phyloP scores from a whole-genome alignment of 2,329 filamentous ascomycete species.

The Hymenoscyphus albidus region DNA sequence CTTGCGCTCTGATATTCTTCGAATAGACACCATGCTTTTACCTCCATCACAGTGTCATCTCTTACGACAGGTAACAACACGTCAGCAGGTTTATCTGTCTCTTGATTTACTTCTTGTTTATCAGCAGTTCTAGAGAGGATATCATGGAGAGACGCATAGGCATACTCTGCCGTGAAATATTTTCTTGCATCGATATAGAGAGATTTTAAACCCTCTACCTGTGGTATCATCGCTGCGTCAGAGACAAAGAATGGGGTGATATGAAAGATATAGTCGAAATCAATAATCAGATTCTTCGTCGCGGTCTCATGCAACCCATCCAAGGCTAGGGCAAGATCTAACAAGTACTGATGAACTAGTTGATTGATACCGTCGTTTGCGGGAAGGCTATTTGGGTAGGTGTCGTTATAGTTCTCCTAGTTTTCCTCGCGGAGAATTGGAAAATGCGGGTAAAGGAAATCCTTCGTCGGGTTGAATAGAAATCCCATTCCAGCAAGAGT shows the following conservation, averaged over 20 bases:
- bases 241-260: background rate
- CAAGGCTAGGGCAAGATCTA: background rate
- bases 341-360: background rate
- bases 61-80: background rate
- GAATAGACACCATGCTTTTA: background rate
- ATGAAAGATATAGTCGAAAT: background rate
- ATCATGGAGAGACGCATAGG: background rate
- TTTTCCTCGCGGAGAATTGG: background rate
- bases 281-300: background rate
- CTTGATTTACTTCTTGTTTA: background rate
- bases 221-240: background rate
- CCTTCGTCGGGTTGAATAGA: slow-evolving; percentile 1
- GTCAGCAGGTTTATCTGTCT: background rate
- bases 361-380: background rate
- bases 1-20: background rate
- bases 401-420: background rate
- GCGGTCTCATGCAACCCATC: background rate
- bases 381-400: background rate
- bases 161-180: background rate
- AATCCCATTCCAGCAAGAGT: background rate
- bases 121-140: background rate
- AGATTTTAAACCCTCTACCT: background rate
- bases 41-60: background rate
- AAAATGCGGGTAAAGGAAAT: background rate
- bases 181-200: background rate